These are phyloP conservation scores for Ensete glaucum DNA, from an alignment of 176 grass and related monocot species.

Conservation along the genomic window DNA sequence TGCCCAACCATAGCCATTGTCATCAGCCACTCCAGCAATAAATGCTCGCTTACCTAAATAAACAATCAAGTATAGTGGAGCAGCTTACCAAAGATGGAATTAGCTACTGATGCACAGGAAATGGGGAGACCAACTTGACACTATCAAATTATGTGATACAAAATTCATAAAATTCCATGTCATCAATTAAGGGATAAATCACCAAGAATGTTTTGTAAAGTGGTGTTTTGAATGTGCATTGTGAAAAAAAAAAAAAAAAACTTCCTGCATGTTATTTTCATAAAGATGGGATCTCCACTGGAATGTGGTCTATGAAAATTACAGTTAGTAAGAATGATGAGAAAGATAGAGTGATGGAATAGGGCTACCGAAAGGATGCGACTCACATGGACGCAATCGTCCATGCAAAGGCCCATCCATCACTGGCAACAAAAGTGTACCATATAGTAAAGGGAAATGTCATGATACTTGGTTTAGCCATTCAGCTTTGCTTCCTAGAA, in stretches of 20 bases:
- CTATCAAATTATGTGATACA: background rate
- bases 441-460: background rate
- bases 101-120: background rate
- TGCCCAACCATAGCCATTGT: constrained; percentile 99
- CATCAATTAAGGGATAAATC: background rate
- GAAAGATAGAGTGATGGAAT: no score
- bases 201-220: background rate
- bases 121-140: background rate
- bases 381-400: no score
- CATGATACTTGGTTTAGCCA: no score
- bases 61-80: background rate
- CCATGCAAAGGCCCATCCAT: no score
- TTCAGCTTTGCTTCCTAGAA: no score
- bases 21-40: constrained; percentile 96
- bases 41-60: constrained; percentile 81
- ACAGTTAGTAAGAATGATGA: no score
- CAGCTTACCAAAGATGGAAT: background rate
- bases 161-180: background rate
- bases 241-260: background rate
- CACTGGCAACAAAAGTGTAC: background rate
- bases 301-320: no score
- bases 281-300: no score
- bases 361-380: no score
- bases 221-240: background rate
- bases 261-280: background rate